Percentiles rank a stretch among this genome's conserved stretches.
These are phyloP conservation scores for Pseudogymnoascus sp. DNA, from an alignment of 2,329 filamentous ascomycete genomes.

Conservation along the genomic window DNA sequence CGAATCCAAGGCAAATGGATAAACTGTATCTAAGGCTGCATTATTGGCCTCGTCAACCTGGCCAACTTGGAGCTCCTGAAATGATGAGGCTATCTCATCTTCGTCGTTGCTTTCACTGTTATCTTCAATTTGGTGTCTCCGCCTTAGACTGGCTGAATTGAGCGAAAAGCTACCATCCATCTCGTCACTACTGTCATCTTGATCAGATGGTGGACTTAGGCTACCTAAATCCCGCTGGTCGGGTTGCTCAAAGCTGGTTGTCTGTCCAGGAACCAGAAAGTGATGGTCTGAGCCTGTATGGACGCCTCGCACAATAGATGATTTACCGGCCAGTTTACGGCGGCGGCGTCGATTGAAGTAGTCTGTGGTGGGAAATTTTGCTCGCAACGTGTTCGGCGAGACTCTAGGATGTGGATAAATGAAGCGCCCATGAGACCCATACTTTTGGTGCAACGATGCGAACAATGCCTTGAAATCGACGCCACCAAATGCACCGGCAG, in stretches of 20 bases:
- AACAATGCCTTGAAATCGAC: constrained; percentile 25
- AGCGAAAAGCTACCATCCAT: constrained; percentile 43
- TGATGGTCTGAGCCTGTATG: background rate
- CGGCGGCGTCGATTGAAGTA: constrained; percentile 18
- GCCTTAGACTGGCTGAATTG: constrained; percentile 32
- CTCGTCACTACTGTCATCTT: constrained; percentile 44
- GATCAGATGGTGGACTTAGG: constrained; percentile 44
- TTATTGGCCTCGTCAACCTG: constrained; percentile 12
- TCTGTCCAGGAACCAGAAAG: constrained; percentile 2
- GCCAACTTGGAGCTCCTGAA: constrained; percentile 23
- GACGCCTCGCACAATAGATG: background rate
- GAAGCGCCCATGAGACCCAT: constrained; percentile 23
- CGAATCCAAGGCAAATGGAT: constrained; percentile 23
- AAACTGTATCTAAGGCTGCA: constrained; percentile 19
- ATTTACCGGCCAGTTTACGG: constrained; percentile 1
- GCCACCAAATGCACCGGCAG: constrained; percentile 22
- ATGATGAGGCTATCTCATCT: constrained; percentile 25
- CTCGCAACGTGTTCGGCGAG: background rate
- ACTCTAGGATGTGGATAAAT: constrained; percentile 10
- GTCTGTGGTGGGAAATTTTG: constrained; percentile 21
- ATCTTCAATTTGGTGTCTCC: constrained; percentile 23
- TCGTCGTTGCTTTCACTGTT: constrained; percentile 13
- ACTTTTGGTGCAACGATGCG: constrained; percentile 25
- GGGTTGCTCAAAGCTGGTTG: constrained; percentile 19
- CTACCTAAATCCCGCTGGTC: constrained; percentile 39